Evolutionary conservation across 208 protist species (phyloP).

Genomic region (Wallacemonas sp.): DNA sequence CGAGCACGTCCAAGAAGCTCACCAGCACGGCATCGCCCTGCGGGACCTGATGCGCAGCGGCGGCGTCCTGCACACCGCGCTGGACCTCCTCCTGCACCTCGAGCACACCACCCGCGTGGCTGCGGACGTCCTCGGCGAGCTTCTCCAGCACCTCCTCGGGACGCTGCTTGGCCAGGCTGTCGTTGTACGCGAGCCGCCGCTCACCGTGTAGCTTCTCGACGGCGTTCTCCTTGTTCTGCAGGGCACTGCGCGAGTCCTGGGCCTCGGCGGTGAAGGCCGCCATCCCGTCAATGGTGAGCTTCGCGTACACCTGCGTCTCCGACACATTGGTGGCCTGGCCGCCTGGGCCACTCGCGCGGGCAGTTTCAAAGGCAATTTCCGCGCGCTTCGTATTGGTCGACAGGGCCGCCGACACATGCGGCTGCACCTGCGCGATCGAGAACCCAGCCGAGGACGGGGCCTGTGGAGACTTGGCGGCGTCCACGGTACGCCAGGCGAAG

Average conservation of each 20-base stretch:
- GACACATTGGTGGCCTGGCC: constrained; percentile 89
- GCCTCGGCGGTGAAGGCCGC: constrained; percentile 68
- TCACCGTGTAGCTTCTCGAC: constrained; percentile 62
- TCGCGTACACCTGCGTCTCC: constrained; percentile 88
- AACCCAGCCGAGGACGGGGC: constrained; percentile 28
- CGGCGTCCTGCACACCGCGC: constrained; percentile 25
- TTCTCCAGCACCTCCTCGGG: constrained; percentile 41
- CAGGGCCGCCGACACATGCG: constrained; percentile 62
- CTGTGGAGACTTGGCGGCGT: too few species aligned
- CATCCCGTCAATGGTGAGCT: constrained; percentile 76
- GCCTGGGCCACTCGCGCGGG: constrained; percentile 81
- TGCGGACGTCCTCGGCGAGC: constrained; percentile 29
- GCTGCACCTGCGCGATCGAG: constrained; percentile 37
- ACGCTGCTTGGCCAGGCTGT: constrained; percentile 57
- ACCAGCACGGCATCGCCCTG: constrained; percentile 30
- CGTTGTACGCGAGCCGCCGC: constrained; percentile 72
- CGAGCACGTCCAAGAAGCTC: constrained; percentile 30
- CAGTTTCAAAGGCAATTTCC: constrained; percentile 67
- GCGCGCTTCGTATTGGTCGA: constrained; percentile 51
- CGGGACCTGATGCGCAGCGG: constrained; percentile 11
- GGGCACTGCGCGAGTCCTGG: constrained; percentile 86
- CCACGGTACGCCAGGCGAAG: constrained; percentile 40
- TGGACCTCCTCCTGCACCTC: constrained; percentile 24
- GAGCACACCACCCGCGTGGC: constrained; percentile 22
- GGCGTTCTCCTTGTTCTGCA: constrained; percentile 77